Base-by-base conservation (phyloP, 192 early-diverging fungal species). In the Thamnidium elegans region DNA sequence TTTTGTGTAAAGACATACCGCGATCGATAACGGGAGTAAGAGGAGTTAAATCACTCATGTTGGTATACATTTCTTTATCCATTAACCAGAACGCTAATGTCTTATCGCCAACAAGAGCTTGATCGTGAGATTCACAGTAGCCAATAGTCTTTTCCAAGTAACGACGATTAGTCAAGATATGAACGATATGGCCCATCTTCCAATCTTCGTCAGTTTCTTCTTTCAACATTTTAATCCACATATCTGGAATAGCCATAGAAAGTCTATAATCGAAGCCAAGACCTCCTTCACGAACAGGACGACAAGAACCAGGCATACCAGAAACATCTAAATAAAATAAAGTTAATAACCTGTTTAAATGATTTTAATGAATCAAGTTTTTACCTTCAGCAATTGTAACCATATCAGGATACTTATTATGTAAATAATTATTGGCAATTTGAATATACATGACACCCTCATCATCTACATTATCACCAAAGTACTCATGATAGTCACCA, bases 211-310 rank as follows among this genome's bases (percentile, higher is more conserved):
- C 95, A 11, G 68, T 70, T 70, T 84, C 78, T 73, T 98, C 94
- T 73, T 98, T 98, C 51, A 98, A 77, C 63, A 95, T 58, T 79
- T 97, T 98, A 84, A 98, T 98, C 96, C 96, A 98, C 92, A 94
- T 98, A 77, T 98, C 96, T 1, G 96, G 96, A 31, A 97, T 78
- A 31, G 96, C 93, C 96, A 98, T 98, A 0, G 87, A 89, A 21
- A 98, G 81, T 30, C 96, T 89, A 74, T 97, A 98, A 76, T 98
- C 96, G 71, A 98, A 98, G 0, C 96, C 96, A 30, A 95, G 79
- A 34, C 96, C 96, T 55, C 96, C 95, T 74, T 99, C 95, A 1
- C 62, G 58, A 0, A 93, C 86, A 11, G 90, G 81, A 17, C 92
- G 83, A 76, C 96, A 94, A 44, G 97, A 81, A 20, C 92, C 90